These are phyloP conservation scores for Cicer pinnatifidum DNA, from an alignment of 306 rosid species.

Conservation along the genomic window DNA sequence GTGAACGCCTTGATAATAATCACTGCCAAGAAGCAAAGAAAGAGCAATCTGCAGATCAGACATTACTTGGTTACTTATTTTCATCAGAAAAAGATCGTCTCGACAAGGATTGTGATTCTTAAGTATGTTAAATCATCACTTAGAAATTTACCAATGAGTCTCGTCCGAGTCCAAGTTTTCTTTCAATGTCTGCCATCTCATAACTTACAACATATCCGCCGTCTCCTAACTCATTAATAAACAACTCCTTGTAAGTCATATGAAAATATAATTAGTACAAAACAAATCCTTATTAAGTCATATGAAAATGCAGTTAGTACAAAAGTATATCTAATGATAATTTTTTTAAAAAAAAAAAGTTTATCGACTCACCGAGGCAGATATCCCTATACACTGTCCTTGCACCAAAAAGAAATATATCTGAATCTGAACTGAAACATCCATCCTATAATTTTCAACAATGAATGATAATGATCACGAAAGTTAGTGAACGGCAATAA, in stretches of 20 bases:
- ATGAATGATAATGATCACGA: slow-evolving; percentile 26
- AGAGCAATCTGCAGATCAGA: slow-evolving; percentile 70
- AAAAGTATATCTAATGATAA: neutral
- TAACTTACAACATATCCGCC: slow-evolving; percentile 76
- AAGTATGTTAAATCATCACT: slow-evolving; percentile 31
- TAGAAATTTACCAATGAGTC: slow-evolving; percentile 71
- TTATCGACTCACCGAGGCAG: slow-evolving; percentile 68
- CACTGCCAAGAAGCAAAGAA: slow-evolving; percentile 81
- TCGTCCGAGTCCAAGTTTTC: slow-evolving; percentile 77
- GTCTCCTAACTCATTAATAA: slow-evolving; percentile 62
- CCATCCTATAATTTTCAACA: slow-evolving; percentile 63
- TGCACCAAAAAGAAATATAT: slow-evolving; percentile 84
- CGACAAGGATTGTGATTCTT: slow-evolving; percentile 29
- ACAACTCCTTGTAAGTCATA: slow-evolving; percentile 38
- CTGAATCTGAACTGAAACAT: slow-evolving; percentile 83
- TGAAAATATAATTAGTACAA: slow-evolving; percentile 9
- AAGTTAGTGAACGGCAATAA: slow-evolving; percentile 35
- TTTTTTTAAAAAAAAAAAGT: neutral
- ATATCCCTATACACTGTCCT: slow-evolving; percentile 81
- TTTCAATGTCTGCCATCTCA: slow-evolving; percentile 78
- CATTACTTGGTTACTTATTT: slow-evolving; percentile 44
- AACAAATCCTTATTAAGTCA: slow-evolving; percentile 22
- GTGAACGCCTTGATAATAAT: slow-evolving; percentile 71
- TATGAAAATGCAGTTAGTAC: slow-evolving; percentile 5
- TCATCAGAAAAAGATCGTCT: slow-evolving; percentile 12